Evolutionary conservation across 306 rosid species (phyloP).

Genomic region (Dalbergia cultrata): DNA sequence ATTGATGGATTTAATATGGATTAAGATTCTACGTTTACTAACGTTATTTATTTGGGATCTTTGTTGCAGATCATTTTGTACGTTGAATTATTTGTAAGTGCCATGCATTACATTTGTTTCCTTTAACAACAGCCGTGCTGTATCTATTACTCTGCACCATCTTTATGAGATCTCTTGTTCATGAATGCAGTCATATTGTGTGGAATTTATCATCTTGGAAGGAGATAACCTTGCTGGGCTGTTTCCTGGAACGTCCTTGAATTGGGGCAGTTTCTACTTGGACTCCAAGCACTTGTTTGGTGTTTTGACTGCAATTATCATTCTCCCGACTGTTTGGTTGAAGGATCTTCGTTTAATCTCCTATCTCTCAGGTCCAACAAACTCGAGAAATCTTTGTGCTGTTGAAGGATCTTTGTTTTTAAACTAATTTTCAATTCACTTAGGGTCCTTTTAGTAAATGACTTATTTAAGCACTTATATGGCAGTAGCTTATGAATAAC

Average conservation of each 20-base stretch:
- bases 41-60: conserved; percentile 39
- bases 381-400: conserved; percentile 6
- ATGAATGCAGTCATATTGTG: conserved; percentile 72
- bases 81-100: conserved; percentile 81
- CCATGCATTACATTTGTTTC: conserved; percentile 7
- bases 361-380: conserved; percentile 74
- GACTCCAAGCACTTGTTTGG: conserved; percentile 74
- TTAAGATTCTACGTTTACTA: conserved; percentile 36
- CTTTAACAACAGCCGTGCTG: neutral
- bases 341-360: conserved; percentile 79
- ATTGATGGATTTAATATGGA: conserved; percentile 3
- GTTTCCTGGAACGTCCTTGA: conserved; percentile 75
- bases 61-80: conserved; percentile 76
- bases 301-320: conserved; percentile 69
- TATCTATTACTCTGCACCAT: neutral
- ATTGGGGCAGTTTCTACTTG: conserved; percentile 59
- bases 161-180: conserved; percentile 11
- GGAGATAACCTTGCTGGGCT: conserved; percentile 83
- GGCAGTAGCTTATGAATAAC: too few relatives aligned
- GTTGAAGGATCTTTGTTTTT: neutral
- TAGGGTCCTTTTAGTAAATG: neutral
- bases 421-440: neutral
- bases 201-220: conserved; percentile 84
- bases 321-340: conserved; percentile 87
- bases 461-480: too few relatives aligned